Evolutionary conservation across 1,284 basidiomycete genomes (phyloP).

Genomic region (Marasmius oreades): DNA sequence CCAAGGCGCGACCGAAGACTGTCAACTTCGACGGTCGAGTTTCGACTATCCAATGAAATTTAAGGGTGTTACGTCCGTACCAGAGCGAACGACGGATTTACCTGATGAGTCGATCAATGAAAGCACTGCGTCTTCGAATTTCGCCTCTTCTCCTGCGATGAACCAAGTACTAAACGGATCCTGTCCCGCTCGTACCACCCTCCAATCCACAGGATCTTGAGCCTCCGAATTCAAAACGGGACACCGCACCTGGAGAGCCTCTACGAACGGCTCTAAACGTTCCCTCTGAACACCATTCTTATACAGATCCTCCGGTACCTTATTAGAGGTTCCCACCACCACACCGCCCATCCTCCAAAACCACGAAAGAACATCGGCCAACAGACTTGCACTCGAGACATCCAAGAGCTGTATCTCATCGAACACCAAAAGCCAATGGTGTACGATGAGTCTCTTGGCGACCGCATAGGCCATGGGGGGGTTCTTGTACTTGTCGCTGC

Average conservation of each 20-base stretch:
- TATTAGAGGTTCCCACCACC: conserved; percentile 52
- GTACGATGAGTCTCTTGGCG: conserved; percentile 45
- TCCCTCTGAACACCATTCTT: conserved; percentile 66
- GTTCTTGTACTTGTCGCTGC: background rate
- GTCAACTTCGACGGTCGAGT: conserved; percentile 17
- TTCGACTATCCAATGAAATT: background rate
- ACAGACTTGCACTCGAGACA: conserved; percentile 60
- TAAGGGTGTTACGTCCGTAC: no score
- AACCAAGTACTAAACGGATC: conserved; percentile 30
- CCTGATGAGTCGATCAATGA: background rate
- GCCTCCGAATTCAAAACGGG: conserved; percentile 50
- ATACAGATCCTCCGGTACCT: conserved; percentile 68
- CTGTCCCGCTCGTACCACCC: conserved; percentile 16
- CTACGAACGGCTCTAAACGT: conserved; percentile 61
- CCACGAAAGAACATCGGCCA: conserved; percentile 71
- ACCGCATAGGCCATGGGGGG: conserved; percentile 31
- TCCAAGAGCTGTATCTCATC: conserved; percentile 76
- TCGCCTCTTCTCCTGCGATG: background rate
- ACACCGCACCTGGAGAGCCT: conserved; percentile 59
- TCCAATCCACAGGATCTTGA: conserved; percentile 29
- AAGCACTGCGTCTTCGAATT: conserved; percentile 1
- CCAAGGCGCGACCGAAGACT: conserved; percentile 45
- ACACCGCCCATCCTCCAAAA: conserved; percentile 77
- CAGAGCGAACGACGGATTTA: background rate
- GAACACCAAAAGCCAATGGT: conserved; percentile 60